These are phyloP conservation scores for Allantophomopsis lycopodina DNA, from an alignment of 2,329 filamentous ascomycete species.

Conservation along the genomic window DNA sequence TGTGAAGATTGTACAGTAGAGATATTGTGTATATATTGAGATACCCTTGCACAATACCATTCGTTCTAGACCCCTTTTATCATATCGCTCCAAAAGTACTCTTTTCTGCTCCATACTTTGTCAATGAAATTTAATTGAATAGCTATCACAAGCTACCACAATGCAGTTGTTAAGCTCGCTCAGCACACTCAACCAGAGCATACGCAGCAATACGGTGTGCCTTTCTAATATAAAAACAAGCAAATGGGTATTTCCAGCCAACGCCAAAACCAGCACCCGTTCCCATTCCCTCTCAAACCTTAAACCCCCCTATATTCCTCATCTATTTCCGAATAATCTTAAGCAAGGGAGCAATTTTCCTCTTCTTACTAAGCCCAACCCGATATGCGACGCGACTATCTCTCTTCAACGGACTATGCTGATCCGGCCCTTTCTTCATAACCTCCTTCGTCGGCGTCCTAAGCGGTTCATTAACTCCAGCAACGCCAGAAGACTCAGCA, in stretches of 20 bases:
- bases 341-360: constrained; percentile 30
- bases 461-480: too few relatives aligned
- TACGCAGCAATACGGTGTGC: not conserved
- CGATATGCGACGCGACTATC: constrained; percentile 25
- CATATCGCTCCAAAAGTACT: too few relatives aligned
- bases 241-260: constrained; percentile 3
- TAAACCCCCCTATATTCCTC: not conserved
- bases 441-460: constrained; percentile 2
- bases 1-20: not conserved
- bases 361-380: constrained; percentile 32
- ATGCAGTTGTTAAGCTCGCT: too few relatives aligned
- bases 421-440: constrained; percentile 6
- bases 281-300: too few relatives aligned
- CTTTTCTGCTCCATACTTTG: too few relatives aligned
- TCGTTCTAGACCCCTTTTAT: not conserved
- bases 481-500: too few relatives aligned
- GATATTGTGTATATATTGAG: not conserved
- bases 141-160: too few relatives aligned
- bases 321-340: constrained; percentile 28
- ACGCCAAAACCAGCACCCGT: not conserved
- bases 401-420: constrained; percentile 5
- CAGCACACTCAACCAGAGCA: not conserved
- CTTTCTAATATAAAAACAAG: constrained; percentile 1
- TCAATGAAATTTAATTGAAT: too few relatives aligned
- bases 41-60: not conserved